phyloP scores from a whole-genome alignment of 352 stramenopile species.

The Pythium monospermum region DNA sequence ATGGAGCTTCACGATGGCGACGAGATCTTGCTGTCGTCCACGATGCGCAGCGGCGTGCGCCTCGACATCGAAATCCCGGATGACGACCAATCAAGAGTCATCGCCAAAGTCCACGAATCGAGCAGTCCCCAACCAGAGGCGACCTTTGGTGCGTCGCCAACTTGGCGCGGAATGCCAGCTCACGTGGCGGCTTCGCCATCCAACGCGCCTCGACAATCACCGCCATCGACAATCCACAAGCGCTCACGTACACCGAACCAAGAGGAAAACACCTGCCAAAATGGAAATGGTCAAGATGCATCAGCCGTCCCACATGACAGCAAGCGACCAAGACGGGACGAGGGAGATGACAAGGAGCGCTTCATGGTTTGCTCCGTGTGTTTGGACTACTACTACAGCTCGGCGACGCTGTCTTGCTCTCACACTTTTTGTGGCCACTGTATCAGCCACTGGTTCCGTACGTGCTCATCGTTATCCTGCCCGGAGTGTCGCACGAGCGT shows the following conservation, averaged over 20 bases:
- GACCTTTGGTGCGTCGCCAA: neutral
- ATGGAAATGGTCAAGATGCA: conserved; percentile 12
- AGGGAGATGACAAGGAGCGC: conserved; percentile 44
- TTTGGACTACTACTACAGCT: conserved; percentile 76
- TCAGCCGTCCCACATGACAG: conserved; percentile 10
- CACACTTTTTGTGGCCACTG: conserved; percentile 82
- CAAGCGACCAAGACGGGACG: conserved; percentile 19
- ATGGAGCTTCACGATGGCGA: conserved; percentile 64
- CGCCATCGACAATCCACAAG: conserved; percentile 9
- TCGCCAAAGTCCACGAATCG: conserved; percentile 26
- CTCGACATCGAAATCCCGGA: conserved; percentile 48
- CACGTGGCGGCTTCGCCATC: conserved; percentile 1
- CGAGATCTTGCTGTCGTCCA: conserved; percentile 59
- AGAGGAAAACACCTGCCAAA: neutral
- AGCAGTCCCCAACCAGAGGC: neutral
- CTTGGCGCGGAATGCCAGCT: neutral
- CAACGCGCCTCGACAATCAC: neutral
- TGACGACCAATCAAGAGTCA: conserved; percentile 32
- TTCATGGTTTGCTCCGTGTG: conserved; percentile 80
- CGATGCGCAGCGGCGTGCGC: conserved; percentile 56
- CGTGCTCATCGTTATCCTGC: conserved; percentile 53
- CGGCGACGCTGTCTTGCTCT: conserved; percentile 73
- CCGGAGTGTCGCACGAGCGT: conserved; percentile 69
- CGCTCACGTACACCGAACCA: conserved; percentile 11
- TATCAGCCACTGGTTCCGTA: conserved; percentile 74